Conservation (phyloP, 495 filamentous ascomycete genomes). For the Penicillium salamii region DNA sequence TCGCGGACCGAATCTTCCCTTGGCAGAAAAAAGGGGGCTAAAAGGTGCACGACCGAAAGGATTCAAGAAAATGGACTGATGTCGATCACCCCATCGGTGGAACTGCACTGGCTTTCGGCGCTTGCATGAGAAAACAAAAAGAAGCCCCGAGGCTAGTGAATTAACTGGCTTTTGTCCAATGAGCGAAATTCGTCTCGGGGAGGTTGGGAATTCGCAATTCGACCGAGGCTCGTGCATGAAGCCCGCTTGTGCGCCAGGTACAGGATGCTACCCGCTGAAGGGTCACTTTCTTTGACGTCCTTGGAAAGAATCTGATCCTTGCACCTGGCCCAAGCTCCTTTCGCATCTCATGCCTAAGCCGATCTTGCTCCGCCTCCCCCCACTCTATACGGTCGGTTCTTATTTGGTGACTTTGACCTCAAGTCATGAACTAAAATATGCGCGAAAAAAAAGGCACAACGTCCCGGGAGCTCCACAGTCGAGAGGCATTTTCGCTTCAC, state of each 20-base stretch:
- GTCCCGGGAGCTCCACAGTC: slow-evolving; percentile 23
- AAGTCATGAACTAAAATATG: slow-evolving; percentile 4
- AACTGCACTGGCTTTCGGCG: slow-evolving; percentile 19
- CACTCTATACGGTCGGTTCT: slow-evolving; percentile 17
- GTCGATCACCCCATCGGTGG: slow-evolving; percentile 26
- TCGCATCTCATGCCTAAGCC: slow-evolving; percentile 18
- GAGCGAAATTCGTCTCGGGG: slow-evolving; percentile 33
- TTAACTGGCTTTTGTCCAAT: slow-evolving; percentile 31
- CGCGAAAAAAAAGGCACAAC: slow-evolving; percentile 9
- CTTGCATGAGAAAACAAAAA: slow-evolving; percentile 24
- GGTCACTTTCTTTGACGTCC: slow-evolving; percentile 7
- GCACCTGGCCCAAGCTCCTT: slow-evolving; percentile 39
- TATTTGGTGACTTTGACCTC: slow-evolving; percentile 15
- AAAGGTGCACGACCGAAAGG: slow-evolving; percentile 12
- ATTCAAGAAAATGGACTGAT: slow-evolving; percentile 5
- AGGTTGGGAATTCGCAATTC: slow-evolving; percentile 28
- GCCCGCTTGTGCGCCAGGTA: slow-evolving; percentile 28
- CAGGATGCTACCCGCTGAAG: slow-evolving; percentile 17
- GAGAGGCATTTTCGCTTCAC: slow-evolving; percentile 9
- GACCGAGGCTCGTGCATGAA: slow-evolving; percentile 31
- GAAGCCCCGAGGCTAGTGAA: slow-evolving; percentile 19
- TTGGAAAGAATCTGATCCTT: slow-evolving; percentile 13
- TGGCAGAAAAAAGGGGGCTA: slow-evolving; percentile 2
- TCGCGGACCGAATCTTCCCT: background rate
- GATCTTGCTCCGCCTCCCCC: slow-evolving; percentile 29